Base-by-base conservation (phyloP, 1,284 basidiomycete genomes). In the Moesziomyces globuligerus region DNA sequence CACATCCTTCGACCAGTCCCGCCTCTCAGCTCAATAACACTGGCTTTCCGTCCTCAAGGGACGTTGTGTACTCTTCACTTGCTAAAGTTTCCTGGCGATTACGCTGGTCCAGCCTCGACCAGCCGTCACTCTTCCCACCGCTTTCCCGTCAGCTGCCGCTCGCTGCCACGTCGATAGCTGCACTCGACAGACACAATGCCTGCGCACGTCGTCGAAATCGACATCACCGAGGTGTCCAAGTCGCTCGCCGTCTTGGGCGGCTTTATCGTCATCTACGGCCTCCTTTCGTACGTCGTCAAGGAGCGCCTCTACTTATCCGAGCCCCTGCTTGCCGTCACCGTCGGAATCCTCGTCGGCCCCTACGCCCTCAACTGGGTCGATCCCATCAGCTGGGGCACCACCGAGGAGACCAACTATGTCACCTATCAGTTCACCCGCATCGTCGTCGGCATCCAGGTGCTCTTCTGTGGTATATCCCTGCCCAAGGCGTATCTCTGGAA, bases 381-480 rank as follows among this genome's bases (percentile, higher is more conserved):
- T 37, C 78, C 79, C 1, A 49, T 62, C 44, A 61, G 65, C 4
- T 81, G 80, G 80, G 73, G 74, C 11, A 59, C 45, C 13, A 11
- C 29, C 3, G 61, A 70, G n/a, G 69, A 65, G 40, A 66, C 62
- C 25, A 67, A 78, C 56, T 67, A 79, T n/a, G 59, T 84, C 34
- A 84, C 83, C 5, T 85, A 83, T 51, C 78, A 84, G 41, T 56
- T 84, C 48, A 75, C 74, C 2, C 79, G 83, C 11, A 49, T 85
- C 20, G 79, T 84, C 34, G 65, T 81, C 7, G 80, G 78, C 23
- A 74, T 80, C 23, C 80, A 81, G 50, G 80, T 81, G 24, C 75
- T 85, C 36, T 84, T 84, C 51, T 81, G 81, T 5, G 84, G 84
- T 13, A 84, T 85, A 52, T 68, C 76, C 18, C 61, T 85, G 4